Evolutionary conservation across 768 basidiomycete species (phyloP), one percentile per base, ranked within the genome.

Genomic region (Rhodotorula babjevae): DNA sequence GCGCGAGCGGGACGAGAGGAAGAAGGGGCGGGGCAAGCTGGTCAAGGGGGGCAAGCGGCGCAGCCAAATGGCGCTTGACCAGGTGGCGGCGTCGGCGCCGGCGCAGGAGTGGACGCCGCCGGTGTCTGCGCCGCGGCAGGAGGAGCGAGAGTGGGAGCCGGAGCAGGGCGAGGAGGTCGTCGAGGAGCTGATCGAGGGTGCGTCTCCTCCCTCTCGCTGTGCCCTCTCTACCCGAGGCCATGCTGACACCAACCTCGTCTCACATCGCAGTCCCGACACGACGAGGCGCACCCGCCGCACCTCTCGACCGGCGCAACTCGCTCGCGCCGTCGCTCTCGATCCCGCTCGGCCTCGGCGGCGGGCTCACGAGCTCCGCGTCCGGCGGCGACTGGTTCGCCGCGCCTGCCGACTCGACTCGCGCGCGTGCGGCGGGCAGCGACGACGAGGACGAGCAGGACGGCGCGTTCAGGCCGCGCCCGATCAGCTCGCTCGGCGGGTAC

Each of bases 241-340:
- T n/a, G n/a, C n/a, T n/a, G n/a, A n/a, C n/a, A n/a, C n/a, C n/a
- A n/a, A n/a, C n/a, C n/a, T 16, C 7, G 31, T 14, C 27, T 21
- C 55, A 3, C 4, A 8, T 18, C 46, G 9, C 55, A 47, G 27
- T 8, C 5, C 15, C 31, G 2, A 11, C 8, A 31, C 44, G 44
- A 46, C 44, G 18, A 18, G 8, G 12, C 44, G 12, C 44, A 18
- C 25, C 58, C 0, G 7, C n/a, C 3, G 18, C 15, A 7, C 40
- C 36, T 25, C 63, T 12, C 7, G 18, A 10, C 42, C 5, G 15
- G 23, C 5, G 60, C 18, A 59, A 65, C 49, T 49, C 56, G 19
- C n/a, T 68, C 21, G 67, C 74, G 5, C 74, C 74, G 7, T 75
- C 74, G 4, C 61, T 75, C 33, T 75, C 74, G 19, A 53, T 75